Evolutionary conservation across 202 grass and related monocot species (phyloP).

Genomic region (Brachypodium distachyon): DNA sequence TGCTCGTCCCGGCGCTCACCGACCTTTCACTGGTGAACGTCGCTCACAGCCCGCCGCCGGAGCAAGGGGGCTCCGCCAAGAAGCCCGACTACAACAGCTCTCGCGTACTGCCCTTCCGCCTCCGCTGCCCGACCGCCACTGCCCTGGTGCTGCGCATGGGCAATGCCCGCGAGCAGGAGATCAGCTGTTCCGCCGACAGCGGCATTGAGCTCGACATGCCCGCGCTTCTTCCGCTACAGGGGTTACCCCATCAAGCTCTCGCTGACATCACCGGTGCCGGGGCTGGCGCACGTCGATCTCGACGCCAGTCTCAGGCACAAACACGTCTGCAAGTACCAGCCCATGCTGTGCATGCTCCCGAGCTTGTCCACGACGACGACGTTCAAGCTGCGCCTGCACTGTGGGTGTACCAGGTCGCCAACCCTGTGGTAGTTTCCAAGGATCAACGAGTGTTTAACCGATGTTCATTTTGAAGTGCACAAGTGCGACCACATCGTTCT

Average conservation of each 20-base stretch:
- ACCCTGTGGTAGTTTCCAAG: not conserved
- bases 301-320: not conserved
- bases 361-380: not conserved
- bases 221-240: not conserved
- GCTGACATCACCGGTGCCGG: not conserved
- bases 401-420: not conserved
- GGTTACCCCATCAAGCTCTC: not conserved
- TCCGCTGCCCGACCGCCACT: not conserved
- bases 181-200: too few species aligned
- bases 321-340: not conserved
- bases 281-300: not conserved
- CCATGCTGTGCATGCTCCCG: not conserved
- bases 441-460: too few species aligned
- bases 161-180: too few species aligned
- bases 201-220: not conserved
- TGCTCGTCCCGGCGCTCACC: not conserved
- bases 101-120: not conserved
- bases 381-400: not conserved
- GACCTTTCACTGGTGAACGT: not conserved
- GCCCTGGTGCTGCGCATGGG: not conserved
- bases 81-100: not conserved
- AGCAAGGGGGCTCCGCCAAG: not conserved
- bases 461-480: too few species aligned
- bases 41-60: not conserved
- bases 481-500: too few species aligned